These are phyloP conservation scores for Hericium rajendrae DNA, from an alignment of 768 basidiomycete genomes.

Conservation along the genomic window DNA sequence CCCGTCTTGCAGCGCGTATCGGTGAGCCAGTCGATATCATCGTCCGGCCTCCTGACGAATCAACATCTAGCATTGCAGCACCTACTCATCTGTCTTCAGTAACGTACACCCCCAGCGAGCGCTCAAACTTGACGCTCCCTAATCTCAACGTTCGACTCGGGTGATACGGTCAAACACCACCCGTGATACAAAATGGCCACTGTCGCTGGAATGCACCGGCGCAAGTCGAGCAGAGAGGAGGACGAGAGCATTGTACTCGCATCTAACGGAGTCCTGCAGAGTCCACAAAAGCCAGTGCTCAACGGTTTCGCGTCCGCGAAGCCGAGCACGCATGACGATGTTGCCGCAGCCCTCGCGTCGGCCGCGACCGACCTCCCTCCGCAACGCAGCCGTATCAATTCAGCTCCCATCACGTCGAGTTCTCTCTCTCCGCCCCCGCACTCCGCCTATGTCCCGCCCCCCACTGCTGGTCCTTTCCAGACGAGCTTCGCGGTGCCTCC, in stretches of 20 bases:
- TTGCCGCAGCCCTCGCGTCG: too few species aligned
- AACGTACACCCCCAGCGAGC: too few species aligned
- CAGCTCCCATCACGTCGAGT: conserved; percentile 9
- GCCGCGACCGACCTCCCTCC: conserved; percentile 1
- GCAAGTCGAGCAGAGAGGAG: conserved; percentile 29
- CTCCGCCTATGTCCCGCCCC: conserved; percentile 19
- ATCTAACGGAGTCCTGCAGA: conserved; percentile 9
- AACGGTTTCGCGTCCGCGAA: not conserved
- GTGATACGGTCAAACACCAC: not conserved
- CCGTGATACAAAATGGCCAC: not conserved
- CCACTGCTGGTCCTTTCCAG: conserved; percentile 13
- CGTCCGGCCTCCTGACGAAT: too few species aligned
- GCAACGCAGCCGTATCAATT: conserved; percentile 8
- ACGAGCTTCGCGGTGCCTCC: conserved; percentile 29
- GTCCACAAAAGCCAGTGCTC: not conserved
- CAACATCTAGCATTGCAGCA: not conserved
- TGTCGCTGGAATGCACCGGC: conserved; percentile 19
- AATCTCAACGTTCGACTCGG: too few species aligned
- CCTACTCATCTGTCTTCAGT: not conserved
- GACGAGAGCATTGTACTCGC: conserved; percentile 17
- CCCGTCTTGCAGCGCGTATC: not conserved
- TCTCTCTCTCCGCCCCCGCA: conserved; percentile 12
- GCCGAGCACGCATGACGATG: too few species aligned
- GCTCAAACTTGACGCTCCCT: too few species aligned
- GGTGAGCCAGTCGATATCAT: not conserved